These are phyloP conservation scores for Diplodia corticola DNA, from an alignment of 2,329 filamentous ascomycete genomes.

Conservation along the genomic window DNA sequence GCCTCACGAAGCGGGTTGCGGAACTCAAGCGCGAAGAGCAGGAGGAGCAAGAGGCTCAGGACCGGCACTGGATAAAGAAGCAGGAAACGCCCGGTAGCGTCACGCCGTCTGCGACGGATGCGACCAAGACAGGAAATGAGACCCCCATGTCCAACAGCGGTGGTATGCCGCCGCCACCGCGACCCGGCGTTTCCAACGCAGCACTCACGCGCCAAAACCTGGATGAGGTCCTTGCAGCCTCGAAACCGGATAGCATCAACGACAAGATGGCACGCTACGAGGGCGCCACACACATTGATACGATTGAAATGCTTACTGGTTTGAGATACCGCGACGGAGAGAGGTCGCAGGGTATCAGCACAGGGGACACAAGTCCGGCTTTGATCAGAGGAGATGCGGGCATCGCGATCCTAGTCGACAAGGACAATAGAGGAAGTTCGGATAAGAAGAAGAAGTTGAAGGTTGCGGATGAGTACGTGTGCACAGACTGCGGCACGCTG, in stretches of 20 bases:
- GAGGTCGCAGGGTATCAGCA: slow-evolving; percentile 82
- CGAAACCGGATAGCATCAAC: slow-evolving; percentile 70
- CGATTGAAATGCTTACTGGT: slow-evolving; percentile 91
- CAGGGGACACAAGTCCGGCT: slow-evolving; percentile 76
- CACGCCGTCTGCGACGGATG: slow-evolving; percentile 43
- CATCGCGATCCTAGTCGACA: slow-evolving; percentile 78
- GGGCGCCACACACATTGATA: slow-evolving; percentile 71
- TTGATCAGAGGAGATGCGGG: slow-evolving; percentile 84
- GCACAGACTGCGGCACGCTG: slow-evolving; percentile 90
- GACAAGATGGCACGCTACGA: slow-evolving; percentile 87
- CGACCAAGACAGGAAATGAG: slow-evolving; percentile 36
- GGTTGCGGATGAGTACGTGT: slow-evolving; percentile 81
- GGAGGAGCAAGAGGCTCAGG: slow-evolving; percentile 70
- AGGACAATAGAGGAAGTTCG: slow-evolving; percentile 65
- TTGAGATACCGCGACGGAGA: slow-evolving; percentile 86
- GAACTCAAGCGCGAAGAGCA: slow-evolving; percentile 84
- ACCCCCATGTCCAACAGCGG: slow-evolving; percentile 40
- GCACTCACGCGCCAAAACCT: slow-evolving; percentile 78
- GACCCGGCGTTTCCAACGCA: slow-evolving; percentile 61
- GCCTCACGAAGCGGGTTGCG: slow-evolving; percentile 77
- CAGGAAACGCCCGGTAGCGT: slow-evolving; percentile 59
- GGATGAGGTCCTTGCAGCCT: slow-evolving; percentile 67
- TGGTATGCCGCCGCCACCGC: slow-evolving; percentile 67
- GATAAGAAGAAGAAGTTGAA: slow-evolving; percentile 90
- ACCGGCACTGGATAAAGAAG: slow-evolving; percentile 59